Evolutionary conservation across 345 rosid genomes (phyloP).

Genomic region (Alliaria petiolata): DNA sequence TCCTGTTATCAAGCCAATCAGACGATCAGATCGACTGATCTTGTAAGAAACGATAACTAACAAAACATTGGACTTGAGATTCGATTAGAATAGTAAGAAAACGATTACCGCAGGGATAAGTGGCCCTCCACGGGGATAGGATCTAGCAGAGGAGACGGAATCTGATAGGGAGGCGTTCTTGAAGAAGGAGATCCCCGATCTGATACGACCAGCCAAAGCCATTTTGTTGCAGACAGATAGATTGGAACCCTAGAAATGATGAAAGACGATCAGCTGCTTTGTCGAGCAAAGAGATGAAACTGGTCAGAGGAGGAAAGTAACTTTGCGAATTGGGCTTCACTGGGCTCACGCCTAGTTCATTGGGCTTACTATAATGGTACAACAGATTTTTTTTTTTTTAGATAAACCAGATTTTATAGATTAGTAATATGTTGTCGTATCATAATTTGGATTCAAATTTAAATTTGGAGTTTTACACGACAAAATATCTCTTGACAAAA

Average conservation of each 20-base stretch:
- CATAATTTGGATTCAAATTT: no score
- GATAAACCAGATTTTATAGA: no score
- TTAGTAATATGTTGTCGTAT: no score
- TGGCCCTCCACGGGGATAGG: constrained; percentile 36
- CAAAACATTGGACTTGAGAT: not conserved
- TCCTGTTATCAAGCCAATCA: not conserved
- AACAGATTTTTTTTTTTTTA: no score
- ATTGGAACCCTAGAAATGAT: constrained; percentile 44
- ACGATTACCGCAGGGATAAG: constrained; percentile 53
- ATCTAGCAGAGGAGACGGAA: constrained; percentile 35
- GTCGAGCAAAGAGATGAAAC: not conserved
- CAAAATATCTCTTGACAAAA: no score
- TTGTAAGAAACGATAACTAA: not conserved
- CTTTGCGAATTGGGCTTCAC: not conserved
- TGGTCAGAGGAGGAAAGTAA: constrained; percentile 7
- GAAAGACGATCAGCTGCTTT: constrained; percentile 6
- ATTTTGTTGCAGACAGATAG: constrained; percentile 30
- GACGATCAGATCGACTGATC: not conserved
- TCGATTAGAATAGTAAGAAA: not conserved
- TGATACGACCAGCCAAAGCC: constrained; percentile 64
- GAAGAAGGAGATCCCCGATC: constrained; percentile 64
- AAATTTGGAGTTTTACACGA: no score
- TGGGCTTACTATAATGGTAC: no score
- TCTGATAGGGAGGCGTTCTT: constrained; percentile 41
- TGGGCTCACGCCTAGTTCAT: not conserved